These are phyloP conservation scores for Musa itinerans DNA, from an alignment of 176 grass and related monocot species.

Conservation along the genomic window DNA sequence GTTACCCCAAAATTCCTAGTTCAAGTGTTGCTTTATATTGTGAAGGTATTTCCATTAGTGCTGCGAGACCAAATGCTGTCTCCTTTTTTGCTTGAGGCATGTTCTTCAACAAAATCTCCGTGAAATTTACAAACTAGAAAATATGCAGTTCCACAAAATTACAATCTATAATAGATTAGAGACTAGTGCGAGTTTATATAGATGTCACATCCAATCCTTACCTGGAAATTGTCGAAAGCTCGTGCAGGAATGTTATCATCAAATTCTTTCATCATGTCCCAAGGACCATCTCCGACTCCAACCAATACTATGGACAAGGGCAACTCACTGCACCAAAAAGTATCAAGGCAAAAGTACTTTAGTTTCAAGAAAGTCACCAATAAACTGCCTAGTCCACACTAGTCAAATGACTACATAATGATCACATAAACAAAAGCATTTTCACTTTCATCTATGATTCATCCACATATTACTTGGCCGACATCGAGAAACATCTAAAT, in stretches of 20 bases:
- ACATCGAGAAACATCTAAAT: background rate
- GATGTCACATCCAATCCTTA: background rate
- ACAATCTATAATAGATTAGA: too few relatives aligned
- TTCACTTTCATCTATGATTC: background rate
- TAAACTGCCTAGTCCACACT: too few relatives aligned
- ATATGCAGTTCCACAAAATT: background rate
- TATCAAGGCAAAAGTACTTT: background rate
- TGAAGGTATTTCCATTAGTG: constrained; percentile 39
- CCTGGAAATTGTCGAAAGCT: constrained; percentile 37
- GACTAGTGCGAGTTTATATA: background rate
- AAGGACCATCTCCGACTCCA: constrained; percentile 40
- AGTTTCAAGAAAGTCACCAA: too few relatives aligned
- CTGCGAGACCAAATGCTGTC: constrained; percentile 23
- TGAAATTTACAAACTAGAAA: constrained; percentile 37
- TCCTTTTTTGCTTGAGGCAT: constrained; percentile 26
- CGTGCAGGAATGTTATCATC: constrained; percentile 34
- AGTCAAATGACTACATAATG: background rate
- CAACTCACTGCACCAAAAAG: constrained; percentile 24
- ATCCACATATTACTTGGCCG: background rate
- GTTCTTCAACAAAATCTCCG: constrained; percentile 30
- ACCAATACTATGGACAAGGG: constrained; percentile 35
- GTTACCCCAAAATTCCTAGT: constrained; percentile 31
- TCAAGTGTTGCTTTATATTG: constrained; percentile 45
- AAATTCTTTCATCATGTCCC: constrained; percentile 44
- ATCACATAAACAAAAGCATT: background rate